A percentile compares a stretch with the other conserved stretches of the same genome.
phyloP scores from a whole-genome alignment of 2,329 filamentous ascomycete species.

The Verruconis gallopava region DNA sequence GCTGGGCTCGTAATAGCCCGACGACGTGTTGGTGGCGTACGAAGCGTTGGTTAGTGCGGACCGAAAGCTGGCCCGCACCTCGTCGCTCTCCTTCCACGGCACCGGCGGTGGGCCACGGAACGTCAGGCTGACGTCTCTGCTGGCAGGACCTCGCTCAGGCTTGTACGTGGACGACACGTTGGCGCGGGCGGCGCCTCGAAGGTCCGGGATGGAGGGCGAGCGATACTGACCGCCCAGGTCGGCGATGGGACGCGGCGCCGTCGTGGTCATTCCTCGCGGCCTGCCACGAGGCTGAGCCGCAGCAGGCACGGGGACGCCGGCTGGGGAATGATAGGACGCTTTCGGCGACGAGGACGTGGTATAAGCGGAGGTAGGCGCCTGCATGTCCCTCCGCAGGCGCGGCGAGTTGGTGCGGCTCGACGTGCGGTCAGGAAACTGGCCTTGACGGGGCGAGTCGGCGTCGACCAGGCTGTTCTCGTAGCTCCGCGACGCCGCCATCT shows the following conservation, averaged over 20 bases:
- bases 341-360: neutral
- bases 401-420: neutral
- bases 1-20: constrained; percentile 42
- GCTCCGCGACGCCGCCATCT: neutral
- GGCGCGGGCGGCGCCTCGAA: constrained; percentile 6
- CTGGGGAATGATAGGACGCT: neutral
- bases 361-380: no score
- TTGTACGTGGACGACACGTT: constrained; percentile 10
- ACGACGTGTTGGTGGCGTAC: constrained; percentile 39
- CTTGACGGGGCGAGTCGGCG: neutral
- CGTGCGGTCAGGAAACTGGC: neutral
- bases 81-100: constrained; percentile 17
- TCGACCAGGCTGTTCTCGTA: neutral
- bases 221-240: neutral
- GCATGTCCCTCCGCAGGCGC: neutral
- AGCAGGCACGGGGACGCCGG: neutral
- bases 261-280: constrained; percentile 8
- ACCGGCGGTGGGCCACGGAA: constrained; percentile 2
- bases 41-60: constrained; percentile 39
- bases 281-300: neutral
- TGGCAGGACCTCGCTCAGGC: constrained; percentile 8
- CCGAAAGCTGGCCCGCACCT: constrained; percentile 44
- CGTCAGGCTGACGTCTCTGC: constrained; percentile 1
- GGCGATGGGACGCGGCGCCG: neutral
- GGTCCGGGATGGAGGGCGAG: constrained; percentile 10